Conservation (phyloP, 495 filamentous ascomycete species). For the Tuber umbilicatum region DNA sequence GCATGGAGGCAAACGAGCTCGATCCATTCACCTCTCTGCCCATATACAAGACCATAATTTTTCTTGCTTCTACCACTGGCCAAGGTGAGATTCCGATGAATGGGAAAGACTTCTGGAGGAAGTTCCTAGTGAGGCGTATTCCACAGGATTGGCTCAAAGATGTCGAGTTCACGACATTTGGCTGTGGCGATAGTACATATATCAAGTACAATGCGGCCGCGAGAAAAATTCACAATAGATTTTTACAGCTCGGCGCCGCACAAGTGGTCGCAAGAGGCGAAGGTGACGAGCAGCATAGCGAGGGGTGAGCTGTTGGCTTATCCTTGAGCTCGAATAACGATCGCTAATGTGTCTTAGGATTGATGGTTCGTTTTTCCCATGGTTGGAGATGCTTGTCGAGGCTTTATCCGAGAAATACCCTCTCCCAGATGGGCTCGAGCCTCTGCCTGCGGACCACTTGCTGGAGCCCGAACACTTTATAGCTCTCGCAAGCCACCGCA, state of each 20-base stretch:
- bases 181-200: slow-evolving; percentile 91
- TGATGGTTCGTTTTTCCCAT: slow-evolving; percentile 75
- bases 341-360: slow-evolving; percentile 47
- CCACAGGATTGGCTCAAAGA: slow-evolving; percentile 59
- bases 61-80: slow-evolving; percentile 87
- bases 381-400: slow-evolving; percentile 60
- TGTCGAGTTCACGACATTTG: slow-evolving; percentile 75
- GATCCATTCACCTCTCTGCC: slow-evolving; percentile 36
- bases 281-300: slow-evolving; percentile 84
- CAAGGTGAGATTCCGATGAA: slow-evolving; percentile 89
- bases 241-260: slow-evolving; percentile 76
- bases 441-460: slow-evolving; percentile 68
- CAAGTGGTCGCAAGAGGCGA: slow-evolving; percentile 73
- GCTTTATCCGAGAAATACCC: slow-evolving; percentile 62
- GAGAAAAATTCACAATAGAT: slow-evolving; percentile 75
- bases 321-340: slow-evolving; percentile 20
- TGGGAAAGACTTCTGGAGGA: slow-evolving; percentile 73
- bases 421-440: slow-evolving; percentile 56
- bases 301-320: slow-evolving; percentile 59
- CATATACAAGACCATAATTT: slow-evolving; percentile 52
- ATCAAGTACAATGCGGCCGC: slow-evolving; percentile 92
- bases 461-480: slow-evolving; percentile 42
- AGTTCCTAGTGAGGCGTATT: slow-evolving; percentile 69
- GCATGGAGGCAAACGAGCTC: slow-evolving; percentile 68
- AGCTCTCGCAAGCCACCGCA: slow-evolving; percentile 41